Percentiles rank a stretch among this genome's conserved stretches.
phyloP scores from a whole-genome alignment of 768 basidiomycete species.

The Boletus fagicola region DNA sequence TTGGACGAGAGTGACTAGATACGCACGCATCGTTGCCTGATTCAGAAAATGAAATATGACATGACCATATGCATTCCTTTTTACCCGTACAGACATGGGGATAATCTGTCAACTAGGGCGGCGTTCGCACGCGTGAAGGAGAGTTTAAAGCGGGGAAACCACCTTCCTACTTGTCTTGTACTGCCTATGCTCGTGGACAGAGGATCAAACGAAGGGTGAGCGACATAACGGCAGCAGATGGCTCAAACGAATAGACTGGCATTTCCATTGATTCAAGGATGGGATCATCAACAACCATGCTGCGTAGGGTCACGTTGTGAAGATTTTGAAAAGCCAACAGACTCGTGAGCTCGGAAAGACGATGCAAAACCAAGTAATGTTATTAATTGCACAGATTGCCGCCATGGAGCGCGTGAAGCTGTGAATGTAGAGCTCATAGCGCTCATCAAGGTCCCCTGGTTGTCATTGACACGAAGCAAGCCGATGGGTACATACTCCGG shows the following conservation, averaged over 20 bases:
- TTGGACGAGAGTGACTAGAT: slow-evolving; percentile 5
- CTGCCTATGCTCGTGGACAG: neutral
- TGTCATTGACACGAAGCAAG: neutral
- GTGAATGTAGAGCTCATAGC: neutral
- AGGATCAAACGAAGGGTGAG: neutral
- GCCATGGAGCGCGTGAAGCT: no score
- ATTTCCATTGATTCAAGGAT: neutral
- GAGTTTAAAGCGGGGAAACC: neutral
- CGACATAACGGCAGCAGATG: neutral
- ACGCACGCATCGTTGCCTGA: no score
- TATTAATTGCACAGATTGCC: neutral
- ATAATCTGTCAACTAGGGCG: neutral
- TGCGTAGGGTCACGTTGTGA: neutral
- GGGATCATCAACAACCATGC: neutral
- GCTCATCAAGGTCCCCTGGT: neutral
- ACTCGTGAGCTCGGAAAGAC: neutral
- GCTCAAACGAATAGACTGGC: neutral
- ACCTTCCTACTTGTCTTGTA: neutral
- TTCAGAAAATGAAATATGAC: neutral
- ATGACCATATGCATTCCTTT: neutral
- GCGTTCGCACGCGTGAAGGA: neutral
- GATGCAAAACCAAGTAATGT: neutral
- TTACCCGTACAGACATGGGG: neutral
- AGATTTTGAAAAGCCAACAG: neutral
- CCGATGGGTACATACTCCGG: neutral